Base-by-base conservation (phyloP, 345 rosid species). In the Boechera retrofracta region DNA sequence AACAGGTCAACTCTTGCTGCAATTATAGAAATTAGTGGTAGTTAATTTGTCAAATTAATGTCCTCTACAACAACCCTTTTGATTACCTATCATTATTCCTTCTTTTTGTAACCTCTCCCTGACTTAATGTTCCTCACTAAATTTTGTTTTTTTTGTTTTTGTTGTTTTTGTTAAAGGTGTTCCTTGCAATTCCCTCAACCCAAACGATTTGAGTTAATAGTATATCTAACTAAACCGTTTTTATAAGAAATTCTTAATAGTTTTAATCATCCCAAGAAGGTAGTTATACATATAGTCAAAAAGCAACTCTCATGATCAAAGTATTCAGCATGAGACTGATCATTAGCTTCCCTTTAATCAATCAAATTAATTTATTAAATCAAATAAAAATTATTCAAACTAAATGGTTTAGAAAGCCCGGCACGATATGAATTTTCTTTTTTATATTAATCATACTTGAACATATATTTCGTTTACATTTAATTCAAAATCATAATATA, bases 1-100 rank as follows among this genome's bases (percentile, higher is more conserved):
- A n/a, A 57, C 18, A 16, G 7, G 81, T 71, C 77, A 77, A 71
- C 72, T 71, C 60, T 77, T 63, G 63, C n/a, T 71, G 51, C 32
- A 48, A 48, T 71, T 18, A 49, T 11, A 57, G 58, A 68, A 32
- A 11, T 16, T 41, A 35, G 33, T 36, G 72, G 81, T 78, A 32
- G 81, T 78, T 78, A 66, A 33, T 72, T 67, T 58, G 69, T 78
- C 73, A 72, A 56, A 64, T 70, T 77, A 64, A 78, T 66, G 74
- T 51, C 52, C 15, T 71, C 39, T 52, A 42, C 64, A 78, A 72
- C 78, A 61, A 73, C 78, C 81, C 64, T 78, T 60, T 15, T 59
- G 61, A 78, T 73, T 73, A 66, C 68, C 18, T 29, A 58, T 67
- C 11, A 72, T 61, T 76, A 36, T 68, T 41, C 64, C 51, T 69